Conservation (phyloP, 805 yeast genomes). For the Peterozyma toletana region DNA sequence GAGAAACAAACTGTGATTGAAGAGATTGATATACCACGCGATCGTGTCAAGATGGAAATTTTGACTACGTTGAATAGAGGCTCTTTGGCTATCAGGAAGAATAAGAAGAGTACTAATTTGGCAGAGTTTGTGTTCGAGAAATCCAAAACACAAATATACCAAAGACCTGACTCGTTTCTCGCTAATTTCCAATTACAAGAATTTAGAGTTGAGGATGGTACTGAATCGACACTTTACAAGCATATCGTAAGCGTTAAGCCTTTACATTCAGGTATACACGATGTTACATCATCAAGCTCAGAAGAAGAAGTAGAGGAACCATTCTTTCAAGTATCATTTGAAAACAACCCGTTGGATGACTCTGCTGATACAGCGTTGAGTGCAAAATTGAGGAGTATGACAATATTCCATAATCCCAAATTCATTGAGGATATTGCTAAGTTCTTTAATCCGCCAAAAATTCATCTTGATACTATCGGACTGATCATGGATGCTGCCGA, state of each 20-base stretch:
- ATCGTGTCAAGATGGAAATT: constrained; percentile 60
- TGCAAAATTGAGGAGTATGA: constrained; percentile 77
- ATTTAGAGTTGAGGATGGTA: constrained; percentile 82
- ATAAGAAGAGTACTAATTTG: constrained; percentile 36
- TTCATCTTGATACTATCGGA: constrained; percentile 80
- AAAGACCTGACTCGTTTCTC: constrained; percentile 72
- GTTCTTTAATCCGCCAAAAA: constrained; percentile 84
- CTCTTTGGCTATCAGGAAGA: constrained; percentile 52
- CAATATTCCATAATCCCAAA: constrained; percentile 81
- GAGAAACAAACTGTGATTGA: constrained; percentile 47
- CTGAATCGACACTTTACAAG: constrained; percentile 70
- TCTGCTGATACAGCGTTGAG: constrained; percentile 74
- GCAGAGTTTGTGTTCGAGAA: constrained; percentile 83
- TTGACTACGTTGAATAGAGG: constrained; percentile 69
- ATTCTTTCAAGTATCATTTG: constrained; percentile 76
- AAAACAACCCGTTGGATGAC: constrained; percentile 78
- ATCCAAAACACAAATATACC: constrained; percentile 63
- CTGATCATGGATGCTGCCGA: constrained; percentile 93
- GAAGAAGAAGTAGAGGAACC: constrained; percentile 34
- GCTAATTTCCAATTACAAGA: constrained; percentile 72
- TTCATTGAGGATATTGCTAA: constrained; percentile 67
- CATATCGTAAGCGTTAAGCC: constrained; percentile 83
- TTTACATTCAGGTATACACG: constrained; percentile 32
- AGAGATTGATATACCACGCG: constrained; percentile 63
- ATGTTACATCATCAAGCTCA: constrained; percentile 7